phyloP scores from a whole-genome alignment of 441 rosid genomes.

The Jatropha multifida region DNA sequence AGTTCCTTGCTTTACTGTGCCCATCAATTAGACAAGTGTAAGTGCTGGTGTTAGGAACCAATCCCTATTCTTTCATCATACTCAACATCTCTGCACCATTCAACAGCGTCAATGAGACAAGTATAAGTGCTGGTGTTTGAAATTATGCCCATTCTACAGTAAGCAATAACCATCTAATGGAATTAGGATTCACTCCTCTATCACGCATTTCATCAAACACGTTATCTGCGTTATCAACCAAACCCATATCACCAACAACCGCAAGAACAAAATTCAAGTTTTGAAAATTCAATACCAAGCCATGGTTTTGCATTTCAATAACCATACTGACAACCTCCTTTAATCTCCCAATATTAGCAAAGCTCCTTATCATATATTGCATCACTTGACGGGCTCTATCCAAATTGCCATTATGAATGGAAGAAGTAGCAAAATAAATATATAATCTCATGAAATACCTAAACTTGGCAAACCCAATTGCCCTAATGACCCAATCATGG shows the following conservation, averaged over 20 bases:
- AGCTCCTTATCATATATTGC: conserved; percentile 61
- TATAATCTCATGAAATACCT: conserved; percentile 80
- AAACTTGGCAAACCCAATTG: conserved; percentile 49
- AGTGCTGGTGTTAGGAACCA: conserved; percentile 66
- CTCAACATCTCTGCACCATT: conserved; percentile 84
- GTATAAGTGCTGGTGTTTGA: neutral
- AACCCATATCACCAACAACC: conserved; percentile 45
- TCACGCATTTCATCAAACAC: conserved; percentile 76
- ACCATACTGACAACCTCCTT: conserved; percentile 67
- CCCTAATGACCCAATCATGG: conserved; percentile 76
- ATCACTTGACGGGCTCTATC: conserved; percentile 69
- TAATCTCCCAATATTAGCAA: conserved; percentile 69
- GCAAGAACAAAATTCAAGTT: conserved; percentile 53
- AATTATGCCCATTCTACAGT: conserved; percentile 56
- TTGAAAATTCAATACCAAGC: conserved; percentile 39
- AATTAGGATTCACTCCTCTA: conserved; percentile 66
- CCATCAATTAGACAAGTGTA: conserved; percentile 73
- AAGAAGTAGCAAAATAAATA: conserved; percentile 58
- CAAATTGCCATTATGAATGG: conserved; percentile 55
- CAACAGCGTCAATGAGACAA: conserved; percentile 48
- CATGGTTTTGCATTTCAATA: conserved; percentile 75
- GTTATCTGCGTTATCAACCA: conserved; percentile 54
- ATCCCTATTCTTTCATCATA: conserved; percentile 83
- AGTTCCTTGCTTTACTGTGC: conserved; percentile 70
- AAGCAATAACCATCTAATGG: conserved; percentile 56